phyloP scores from a whole-genome alignment of 2,329 filamentous ascomycete species.

The Pyrenochaeta sp. region DNA sequence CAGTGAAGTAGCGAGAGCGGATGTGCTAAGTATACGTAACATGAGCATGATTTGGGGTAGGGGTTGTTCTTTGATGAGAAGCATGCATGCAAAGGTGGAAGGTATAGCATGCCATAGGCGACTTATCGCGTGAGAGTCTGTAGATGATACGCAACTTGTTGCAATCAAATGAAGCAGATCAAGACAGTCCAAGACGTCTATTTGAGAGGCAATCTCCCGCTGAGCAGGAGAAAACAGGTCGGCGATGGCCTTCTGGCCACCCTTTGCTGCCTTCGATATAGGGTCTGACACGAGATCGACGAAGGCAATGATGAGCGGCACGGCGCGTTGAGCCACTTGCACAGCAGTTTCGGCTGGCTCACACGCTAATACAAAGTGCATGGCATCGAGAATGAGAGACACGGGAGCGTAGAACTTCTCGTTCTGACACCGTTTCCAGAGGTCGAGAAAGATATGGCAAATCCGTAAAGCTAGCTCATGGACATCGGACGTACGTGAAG shows the following conservation, averaged over 20 bases:
- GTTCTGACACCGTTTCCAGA: constrained; percentile 74
- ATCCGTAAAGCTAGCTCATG: constrained; percentile 70
- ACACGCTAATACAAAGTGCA: constrained; percentile 70
- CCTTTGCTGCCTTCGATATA: constrained; percentile 46
- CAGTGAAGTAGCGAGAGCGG: constrained; percentile 69
- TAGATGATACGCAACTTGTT: constrained; percentile 62
- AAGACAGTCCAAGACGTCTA: constrained; percentile 71
- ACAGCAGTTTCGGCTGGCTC: constrained; percentile 68
- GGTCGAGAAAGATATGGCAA: constrained; percentile 67
- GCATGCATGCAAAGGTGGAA: constrained; percentile 71
- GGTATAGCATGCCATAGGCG: constrained; percentile 74
- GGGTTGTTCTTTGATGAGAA: constrained; percentile 73
- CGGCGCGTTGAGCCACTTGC: constrained; percentile 65
- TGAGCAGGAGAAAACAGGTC: constrained; percentile 50
- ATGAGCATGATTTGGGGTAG: constrained; percentile 69
- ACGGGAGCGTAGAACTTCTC: constrained; percentile 71
- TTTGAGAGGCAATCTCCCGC: constrained; percentile 61
- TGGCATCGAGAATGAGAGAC: constrained; percentile 69
- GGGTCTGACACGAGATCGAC: constrained; percentile 65
- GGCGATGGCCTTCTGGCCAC: constrained; percentile 35
- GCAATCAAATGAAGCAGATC: constrained; percentile 71
- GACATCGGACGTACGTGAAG: constrained; percentile 59
- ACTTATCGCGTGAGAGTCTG: constrained; percentile 50
- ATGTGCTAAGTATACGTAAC: constrained; percentile 72
- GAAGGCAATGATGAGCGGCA: constrained; percentile 55